These are phyloP conservation scores for Vigna hirtella DNA, from an alignment of 306 rosid species.

Conservation along the genomic window DNA sequence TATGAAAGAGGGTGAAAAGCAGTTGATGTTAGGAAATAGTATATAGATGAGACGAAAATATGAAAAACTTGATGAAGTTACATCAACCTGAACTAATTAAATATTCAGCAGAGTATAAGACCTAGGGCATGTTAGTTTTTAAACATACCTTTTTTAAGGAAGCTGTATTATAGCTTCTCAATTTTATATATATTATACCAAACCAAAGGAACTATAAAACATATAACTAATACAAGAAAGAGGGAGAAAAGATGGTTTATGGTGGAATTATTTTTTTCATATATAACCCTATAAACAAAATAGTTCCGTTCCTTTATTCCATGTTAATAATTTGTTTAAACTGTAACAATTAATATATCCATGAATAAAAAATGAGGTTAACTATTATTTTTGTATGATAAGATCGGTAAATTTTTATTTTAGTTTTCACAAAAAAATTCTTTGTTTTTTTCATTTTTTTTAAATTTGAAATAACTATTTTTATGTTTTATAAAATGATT, in stretches of 20 bases:
- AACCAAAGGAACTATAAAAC: background rate
- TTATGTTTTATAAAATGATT: no score
- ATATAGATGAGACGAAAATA: background rate
- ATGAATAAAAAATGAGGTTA: no score
- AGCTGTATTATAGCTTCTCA: background rate
- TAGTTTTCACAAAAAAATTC: no score
- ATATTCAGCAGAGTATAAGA: constrained; percentile 12
- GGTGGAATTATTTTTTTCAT: no score
- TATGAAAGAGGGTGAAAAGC: background rate
- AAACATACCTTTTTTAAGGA: background rate
- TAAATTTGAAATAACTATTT: no score
- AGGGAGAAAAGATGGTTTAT: background rate
- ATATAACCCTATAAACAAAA: no score
- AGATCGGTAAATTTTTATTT: no score
- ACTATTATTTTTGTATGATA: no score
- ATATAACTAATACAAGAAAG: background rate
- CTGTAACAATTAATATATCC: background rate
- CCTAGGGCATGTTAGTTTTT: background rate
- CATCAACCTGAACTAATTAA: constrained; percentile 18
- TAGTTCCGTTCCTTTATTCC: no score
- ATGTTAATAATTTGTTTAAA: background rate
- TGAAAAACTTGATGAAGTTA: constrained; percentile 3
- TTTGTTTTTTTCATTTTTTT: no score
- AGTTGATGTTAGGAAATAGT: background rate
- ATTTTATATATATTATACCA: background rate